These are phyloP conservation scores for Jacaranda mimosifolia DNA, from an alignment of 257 asterid genomes.

Conservation along the genomic window DNA sequence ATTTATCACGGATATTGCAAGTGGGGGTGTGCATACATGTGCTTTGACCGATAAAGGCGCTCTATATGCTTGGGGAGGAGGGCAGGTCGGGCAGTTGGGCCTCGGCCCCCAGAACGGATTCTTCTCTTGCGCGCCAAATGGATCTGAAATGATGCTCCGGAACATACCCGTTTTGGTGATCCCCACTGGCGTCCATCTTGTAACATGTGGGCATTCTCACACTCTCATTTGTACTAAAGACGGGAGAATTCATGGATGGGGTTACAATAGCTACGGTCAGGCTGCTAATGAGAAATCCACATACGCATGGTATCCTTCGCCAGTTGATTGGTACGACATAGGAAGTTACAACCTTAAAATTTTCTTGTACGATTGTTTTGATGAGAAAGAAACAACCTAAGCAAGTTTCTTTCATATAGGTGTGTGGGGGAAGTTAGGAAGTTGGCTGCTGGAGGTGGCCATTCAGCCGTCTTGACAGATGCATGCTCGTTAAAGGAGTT, in stretches of 20 bases:
- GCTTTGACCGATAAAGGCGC: constrained; percentile 89
- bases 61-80: constrained; percentile 96
- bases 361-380: background rate
- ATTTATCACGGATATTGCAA: constrained; percentile 67
- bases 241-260: constrained; percentile 97
- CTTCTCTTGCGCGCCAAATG: constrained; percentile 63
- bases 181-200: constrained; percentile 75
- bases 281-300: constrained; percentile 93
- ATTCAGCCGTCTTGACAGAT: constrained; percentile 92
- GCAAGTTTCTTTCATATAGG: constrained; percentile 49
- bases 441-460: constrained; percentile 96
- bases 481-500: constrained; percentile 93
- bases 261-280: constrained; percentile 96
- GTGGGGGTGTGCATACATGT: constrained; percentile 97
- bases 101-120: constrained; percentile 82
- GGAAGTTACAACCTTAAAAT: background rate
- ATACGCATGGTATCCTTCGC: constrained; percentile 97
- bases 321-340: constrained; percentile 84
- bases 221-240: constrained; percentile 84
- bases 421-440: constrained; percentile 93
- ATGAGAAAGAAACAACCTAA: background rate
- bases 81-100: constrained; percentile 93
- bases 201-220: constrained; percentile 94
- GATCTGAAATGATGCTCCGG: constrained; percentile 77
- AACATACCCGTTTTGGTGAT: constrained; percentile 83